Evolutionary conservation across 192 early-diverging fungal genomes (phyloP).

Genomic region (Podila epicladia): DNA sequence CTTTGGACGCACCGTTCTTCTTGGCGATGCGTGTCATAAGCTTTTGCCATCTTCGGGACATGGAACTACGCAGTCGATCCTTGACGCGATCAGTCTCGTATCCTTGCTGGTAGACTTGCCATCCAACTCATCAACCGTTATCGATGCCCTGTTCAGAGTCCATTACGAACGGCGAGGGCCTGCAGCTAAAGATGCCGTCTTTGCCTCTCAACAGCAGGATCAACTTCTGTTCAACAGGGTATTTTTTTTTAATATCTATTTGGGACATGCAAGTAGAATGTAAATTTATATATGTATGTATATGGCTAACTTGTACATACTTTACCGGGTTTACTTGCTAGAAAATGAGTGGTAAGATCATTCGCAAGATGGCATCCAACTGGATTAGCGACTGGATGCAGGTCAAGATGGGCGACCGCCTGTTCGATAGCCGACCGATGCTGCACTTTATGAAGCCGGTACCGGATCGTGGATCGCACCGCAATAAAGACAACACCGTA

Average conservation of each 20-base stretch:
- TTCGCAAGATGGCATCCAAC: slow-evolving; percentile 30
- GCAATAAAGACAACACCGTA: slow-evolving; percentile 22
- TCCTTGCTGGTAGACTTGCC: slow-evolving; percentile 41
- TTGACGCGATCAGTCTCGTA: slow-evolving; percentile 33
- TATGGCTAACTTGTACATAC: background rate
- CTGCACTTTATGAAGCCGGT: slow-evolving; percentile 26
- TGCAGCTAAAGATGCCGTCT: slow-evolving; percentile 16
- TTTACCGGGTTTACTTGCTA: background rate
- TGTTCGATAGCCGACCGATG: slow-evolving; percentile 28
- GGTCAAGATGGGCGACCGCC: slow-evolving; percentile 16
- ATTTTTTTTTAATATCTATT: slow-evolving; percentile 1
- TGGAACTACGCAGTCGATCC: slow-evolving; percentile 29
- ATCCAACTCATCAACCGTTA: slow-evolving; percentile 24
- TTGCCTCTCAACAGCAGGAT: slow-evolving; percentile 20
- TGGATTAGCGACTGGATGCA: slow-evolving; percentile 16
- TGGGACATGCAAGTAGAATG: background rate
- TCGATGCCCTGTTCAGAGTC: slow-evolving; percentile 38
- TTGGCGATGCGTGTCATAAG: slow-evolving; percentile 28
- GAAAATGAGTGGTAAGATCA: slow-evolving; percentile 34
- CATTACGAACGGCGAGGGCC: slow-evolving; percentile 37
- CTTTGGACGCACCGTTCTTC: slow-evolving; percentile 31
- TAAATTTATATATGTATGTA: background rate
- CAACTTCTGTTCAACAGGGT: slow-evolving; percentile 40
- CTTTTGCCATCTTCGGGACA: slow-evolving; percentile 38
- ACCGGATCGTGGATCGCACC: slow-evolving; percentile 11